Conservation (phyloP, 331 rosid genomes). For the Stylosanthes scabra region DNA sequence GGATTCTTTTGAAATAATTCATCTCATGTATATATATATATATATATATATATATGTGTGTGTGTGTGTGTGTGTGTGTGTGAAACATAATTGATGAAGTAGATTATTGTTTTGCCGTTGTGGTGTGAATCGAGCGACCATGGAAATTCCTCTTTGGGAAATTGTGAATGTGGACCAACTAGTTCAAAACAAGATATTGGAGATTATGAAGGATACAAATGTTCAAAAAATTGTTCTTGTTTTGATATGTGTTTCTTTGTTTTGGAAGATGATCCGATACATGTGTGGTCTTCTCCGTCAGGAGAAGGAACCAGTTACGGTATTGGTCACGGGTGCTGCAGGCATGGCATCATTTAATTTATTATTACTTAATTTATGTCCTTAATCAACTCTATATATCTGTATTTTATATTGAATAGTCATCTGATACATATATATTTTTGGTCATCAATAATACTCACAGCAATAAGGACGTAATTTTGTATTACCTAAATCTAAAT, state of each 20-base stretch:
- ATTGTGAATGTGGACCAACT: conserved; percentile 39
- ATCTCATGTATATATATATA: background rate
- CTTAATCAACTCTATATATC: too few relatives aligned
- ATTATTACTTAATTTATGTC: too few relatives aligned
- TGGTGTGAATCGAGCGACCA: conserved; percentile 28
- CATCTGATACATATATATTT: too few relatives aligned
- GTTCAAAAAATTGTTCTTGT: conserved; percentile 55
- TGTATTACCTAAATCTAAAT: too few relatives aligned
- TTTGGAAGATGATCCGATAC: conserved; percentile 65
- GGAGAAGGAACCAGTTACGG: conserved; percentile 68
- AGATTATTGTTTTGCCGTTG: conserved; percentile 14
- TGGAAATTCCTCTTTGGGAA: conserved; percentile 44
- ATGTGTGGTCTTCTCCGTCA: conserved; percentile 66
- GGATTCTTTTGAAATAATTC: conserved; percentile 46
- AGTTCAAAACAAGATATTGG: conserved; percentile 47
- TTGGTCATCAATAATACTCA: too few relatives aligned
- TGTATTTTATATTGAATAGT: too few relatives aligned
- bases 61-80: too few relatives aligned
- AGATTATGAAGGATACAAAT: conserved; percentile 38
- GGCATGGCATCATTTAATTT: conserved; percentile 53
- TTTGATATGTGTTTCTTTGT: conserved; percentile 51
- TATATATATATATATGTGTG: too few relatives aligned
- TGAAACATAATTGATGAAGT: background rate
- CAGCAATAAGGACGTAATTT: too few relatives aligned
- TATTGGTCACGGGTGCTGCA: conserved; percentile 84